Percentiles rank a stretch among this genome's conserved stretches.
Conservation (phyloP, 2,329 filamentous ascomycete genomes). For the Sarocladiaceae sp. region DNA sequence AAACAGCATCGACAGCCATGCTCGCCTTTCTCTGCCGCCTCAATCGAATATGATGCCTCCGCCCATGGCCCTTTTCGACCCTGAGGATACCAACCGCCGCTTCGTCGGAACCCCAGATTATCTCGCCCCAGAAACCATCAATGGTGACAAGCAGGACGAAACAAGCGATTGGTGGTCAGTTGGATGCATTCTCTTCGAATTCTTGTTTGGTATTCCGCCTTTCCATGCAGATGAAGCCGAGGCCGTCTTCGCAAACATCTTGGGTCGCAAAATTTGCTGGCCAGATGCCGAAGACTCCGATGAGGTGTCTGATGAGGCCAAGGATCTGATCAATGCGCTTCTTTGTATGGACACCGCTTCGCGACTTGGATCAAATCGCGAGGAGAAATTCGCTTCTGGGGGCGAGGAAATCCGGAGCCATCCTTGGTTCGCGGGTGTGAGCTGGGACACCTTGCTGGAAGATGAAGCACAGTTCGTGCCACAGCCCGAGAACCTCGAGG, state of each 20-base stretch:
- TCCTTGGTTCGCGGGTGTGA: conserved; percentile 80
- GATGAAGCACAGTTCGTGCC: conserved; percentile 96
- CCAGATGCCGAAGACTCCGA: conserved; percentile 76
- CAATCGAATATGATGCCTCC: conserved; percentile 75
- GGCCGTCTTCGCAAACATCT: conserved; percentile 93
- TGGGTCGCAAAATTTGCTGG: conserved; percentile 87
- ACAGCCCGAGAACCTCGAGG: conserved; percentile 86
- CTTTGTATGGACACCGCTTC: conserved; percentile 80
- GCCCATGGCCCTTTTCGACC: conserved; percentile 92
- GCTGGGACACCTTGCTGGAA: conserved; percentile 88
- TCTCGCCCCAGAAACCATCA: conserved; percentile 93
- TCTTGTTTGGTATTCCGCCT: conserved; percentile 86
- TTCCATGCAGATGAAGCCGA: conserved; percentile 91
- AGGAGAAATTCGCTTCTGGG: conserved; percentile 77
- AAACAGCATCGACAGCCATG: conserved; percentile 29
- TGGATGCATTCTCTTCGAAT: conserved; percentile 97
- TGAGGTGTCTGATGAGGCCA: conserved; percentile 74
- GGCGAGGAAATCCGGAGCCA: conserved; percentile 90
- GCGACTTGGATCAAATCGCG: conserved; percentile 78
- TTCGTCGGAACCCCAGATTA: conserved; percentile 98
- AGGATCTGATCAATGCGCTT: conserved; percentile 89
- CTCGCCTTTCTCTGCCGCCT: conserved; percentile 25
- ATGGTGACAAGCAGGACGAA: conserved; percentile 91
- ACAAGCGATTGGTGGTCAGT: conserved; percentile 99
- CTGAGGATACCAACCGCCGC: conserved; percentile 84